Evolutionary conservation across 225 moss, liverwort and hornwort species (phyloP), one percentile per base, ranked within the genome.

Genomic region (Pseudoscleropodium purum): DNA sequence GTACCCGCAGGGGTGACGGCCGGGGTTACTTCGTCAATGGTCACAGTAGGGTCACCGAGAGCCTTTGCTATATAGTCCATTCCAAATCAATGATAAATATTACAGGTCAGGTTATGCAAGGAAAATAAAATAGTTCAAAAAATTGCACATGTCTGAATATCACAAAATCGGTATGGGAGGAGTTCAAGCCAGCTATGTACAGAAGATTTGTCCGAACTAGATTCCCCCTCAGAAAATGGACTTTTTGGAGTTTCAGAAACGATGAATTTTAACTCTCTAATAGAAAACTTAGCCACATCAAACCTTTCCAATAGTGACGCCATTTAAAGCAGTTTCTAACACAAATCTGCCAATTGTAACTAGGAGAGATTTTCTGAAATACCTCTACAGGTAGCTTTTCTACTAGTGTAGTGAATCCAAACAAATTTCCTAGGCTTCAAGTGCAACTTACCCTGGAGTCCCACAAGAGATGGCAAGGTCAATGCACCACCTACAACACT

Each of bases 21-120:
- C 41, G 93, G 94, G 39, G 89, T 95, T 84, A 95, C 94, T 91
- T 95, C 92, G 20, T 94, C 95, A 86, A 95, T 89, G 81, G 93
- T 94, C 84, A 94, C 93, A 70, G 93, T 91, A 51, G 94, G 89
- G 77, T 95, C 94, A 88, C 95, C 95, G 23, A 95, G 92, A 89
- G 95, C 94, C 88, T 90, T 91, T 87, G 94, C 95, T 95, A 63
- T 86, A 79, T 24, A 84, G 63, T 67, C 81, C 92, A 90, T 85
- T 63, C 75, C 87, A 89, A 74, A 87, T 68, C 47, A 85, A 75
- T 87, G n/a, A 72, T 39, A 79, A 79, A 34, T n/a, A 62, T 26
- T 47, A 31, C 63, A 86, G 51, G 64, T 76, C 41, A 81, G 43
- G 41, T 89, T 88, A 54, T 69, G 82, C 77, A 88, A 85, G 69